Conservation (phyloP, 345 rosid genomes). For the Excoecaria agallocha region DNA sequence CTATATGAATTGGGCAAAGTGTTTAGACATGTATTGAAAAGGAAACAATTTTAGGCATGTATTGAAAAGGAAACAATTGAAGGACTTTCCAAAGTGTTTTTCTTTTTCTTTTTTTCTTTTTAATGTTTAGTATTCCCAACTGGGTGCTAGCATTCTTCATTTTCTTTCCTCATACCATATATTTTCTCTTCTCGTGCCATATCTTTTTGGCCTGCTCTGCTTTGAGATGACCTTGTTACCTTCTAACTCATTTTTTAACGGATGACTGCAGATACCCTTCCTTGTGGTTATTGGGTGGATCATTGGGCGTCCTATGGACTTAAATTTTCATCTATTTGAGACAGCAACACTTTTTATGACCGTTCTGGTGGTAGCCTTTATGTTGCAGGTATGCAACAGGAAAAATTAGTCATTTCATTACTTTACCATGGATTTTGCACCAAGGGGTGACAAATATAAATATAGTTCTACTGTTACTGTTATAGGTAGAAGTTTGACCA, state of each 20-base stretch:
- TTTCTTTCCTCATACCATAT: not conserved
- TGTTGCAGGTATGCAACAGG: slow-evolving; percentile 18
- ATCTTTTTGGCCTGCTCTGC: not conserved
- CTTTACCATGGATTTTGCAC: not conserved
- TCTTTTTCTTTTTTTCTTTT: too few relatives aligned
- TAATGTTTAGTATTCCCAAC: too few relatives aligned
- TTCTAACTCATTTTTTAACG: not conserved
- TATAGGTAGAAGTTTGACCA: not conserved
- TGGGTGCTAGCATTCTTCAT: not conserved
- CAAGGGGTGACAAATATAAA: not conserved
- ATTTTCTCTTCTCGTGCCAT: not conserved
- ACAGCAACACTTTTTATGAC: slow-evolving; percentile 26
- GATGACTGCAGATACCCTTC: slow-evolving; percentile 17
- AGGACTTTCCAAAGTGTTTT: too few relatives aligned
- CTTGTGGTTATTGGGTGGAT: slow-evolving; percentile 24
- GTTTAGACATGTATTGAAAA: not conserved
- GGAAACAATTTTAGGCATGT: not conserved
- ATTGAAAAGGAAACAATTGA: not conserved
- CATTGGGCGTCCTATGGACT: slow-evolving; percentile 25
- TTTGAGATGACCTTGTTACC: not conserved
- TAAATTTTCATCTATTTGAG: slow-evolving; percentile 28
- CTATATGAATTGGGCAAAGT: not conserved
- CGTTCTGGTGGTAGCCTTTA: slow-evolving; percentile 24
- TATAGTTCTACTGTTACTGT: not conserved
- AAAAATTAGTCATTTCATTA: not conserved